Base-by-base conservation (phyloP, 179 eudicot genomes). In the Silene vulgaris region DNA sequence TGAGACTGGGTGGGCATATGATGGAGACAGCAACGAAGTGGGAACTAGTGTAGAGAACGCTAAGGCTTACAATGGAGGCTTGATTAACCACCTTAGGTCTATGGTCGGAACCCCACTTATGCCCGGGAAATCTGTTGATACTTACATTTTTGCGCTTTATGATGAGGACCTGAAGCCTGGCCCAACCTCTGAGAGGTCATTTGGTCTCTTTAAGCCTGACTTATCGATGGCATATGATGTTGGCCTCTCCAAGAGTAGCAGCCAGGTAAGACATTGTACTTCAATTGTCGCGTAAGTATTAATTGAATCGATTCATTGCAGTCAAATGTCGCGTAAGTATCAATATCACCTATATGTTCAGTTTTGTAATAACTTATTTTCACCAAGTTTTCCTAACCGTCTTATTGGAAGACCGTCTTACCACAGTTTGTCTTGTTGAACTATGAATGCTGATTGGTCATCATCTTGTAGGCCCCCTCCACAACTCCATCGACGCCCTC, bases 1-100 rank as follows among this genome's bases (percentile, higher is more conserved):
- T 20, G 99, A 96, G 79, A 96, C 99, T 0, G 98, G 99, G 19
- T 96, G 99, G 99, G 84, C 99, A 16, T 89, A 93, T 74, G 85
- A 79, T 57, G 99, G 99, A 3, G 99, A 89, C 59, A 74, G 79
- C 70, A 90, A 86, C 56, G 96, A 96, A 80, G 92, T 88, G 14
- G 99, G 97, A 1, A 79, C 97, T 1, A 90, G 89, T 73, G 2
- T 86, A n/a, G 96, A 89, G 63, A 96, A 96, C 72, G 97, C 99
- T 19, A 89, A 89, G 87, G 98, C 97, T 21, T 96, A 88, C 78
- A 88, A 83, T 73, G 90, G 87, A 37, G 93, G 93, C 71, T 75
- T 93, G 71, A 81, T 96, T 45, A 62, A 86, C 20, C 97, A 90
- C 73, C 88, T 96, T 0, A 87, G 92, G 84, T 93, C 99, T 12